These are phyloP conservation scores for Salix suchowensis DNA, from an alignment of 345 rosid genomes.

Conservation along the genomic window DNA sequence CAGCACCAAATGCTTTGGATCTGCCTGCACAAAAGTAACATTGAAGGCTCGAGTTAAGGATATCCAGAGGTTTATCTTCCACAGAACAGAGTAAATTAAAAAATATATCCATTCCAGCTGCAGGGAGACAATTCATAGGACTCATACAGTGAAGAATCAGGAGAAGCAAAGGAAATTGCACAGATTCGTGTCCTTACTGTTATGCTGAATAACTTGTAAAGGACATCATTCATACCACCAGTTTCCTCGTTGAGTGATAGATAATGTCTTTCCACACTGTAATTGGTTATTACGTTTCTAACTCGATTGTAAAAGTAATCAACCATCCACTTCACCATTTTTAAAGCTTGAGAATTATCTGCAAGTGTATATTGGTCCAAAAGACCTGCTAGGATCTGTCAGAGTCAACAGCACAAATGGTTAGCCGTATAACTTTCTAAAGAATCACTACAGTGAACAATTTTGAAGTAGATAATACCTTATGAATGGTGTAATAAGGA, in stretches of 20 bases:
- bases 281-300: slow-evolving; percentile 54
- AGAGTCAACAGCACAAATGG: slow-evolving; percentile 12
- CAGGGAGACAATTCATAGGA: background rate
- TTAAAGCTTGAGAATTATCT: slow-evolving; percentile 56
- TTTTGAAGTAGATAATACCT: slow-evolving; percentile 35
- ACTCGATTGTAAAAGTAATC: slow-evolving; percentile 81
- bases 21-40: slow-evolving; percentile 46
- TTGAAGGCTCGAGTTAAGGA: slow-evolving; percentile 12
- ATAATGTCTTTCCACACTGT: slow-evolving; percentile 68
- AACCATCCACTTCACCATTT: slow-evolving; percentile 79
- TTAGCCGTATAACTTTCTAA: background rate
- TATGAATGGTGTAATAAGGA: slow-evolving; percentile 95
- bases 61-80: background rate
- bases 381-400: slow-evolving; percentile 82
- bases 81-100: background rate
- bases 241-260: slow-evolving; percentile 83
- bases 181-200: slow-evolving; percentile 40
- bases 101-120: background rate
- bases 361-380: slow-evolving; percentile 77
- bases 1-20: slow-evolving; percentile 72
- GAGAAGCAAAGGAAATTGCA: background rate
- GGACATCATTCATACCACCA: slow-evolving; percentile 97
- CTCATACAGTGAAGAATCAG: background rate
- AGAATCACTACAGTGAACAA: background rate
- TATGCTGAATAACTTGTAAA: slow-evolving; percentile 58